phyloP scores from a whole-genome alignment of 768 basidiomycete genomes.

The Leccinellum rugosiceps region DNA sequence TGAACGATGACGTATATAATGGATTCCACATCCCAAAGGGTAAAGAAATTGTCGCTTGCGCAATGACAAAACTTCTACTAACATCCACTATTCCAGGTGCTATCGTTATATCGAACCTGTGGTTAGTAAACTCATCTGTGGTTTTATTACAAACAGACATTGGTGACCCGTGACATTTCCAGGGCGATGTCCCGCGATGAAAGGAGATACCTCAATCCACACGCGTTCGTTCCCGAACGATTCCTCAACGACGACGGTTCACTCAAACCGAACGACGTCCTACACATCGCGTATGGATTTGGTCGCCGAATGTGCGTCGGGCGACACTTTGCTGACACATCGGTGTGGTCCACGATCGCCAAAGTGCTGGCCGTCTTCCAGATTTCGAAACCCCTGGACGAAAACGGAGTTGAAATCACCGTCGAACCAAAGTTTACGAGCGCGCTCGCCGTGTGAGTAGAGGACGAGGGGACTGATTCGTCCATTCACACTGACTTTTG shows the following conservation, averaged over 20 bases:
- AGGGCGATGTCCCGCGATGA: conserved; percentile 18
- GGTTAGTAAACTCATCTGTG: neutral
- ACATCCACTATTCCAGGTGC: neutral
- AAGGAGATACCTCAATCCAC: conserved; percentile 33
- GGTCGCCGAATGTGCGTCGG: conserved; percentile 27
- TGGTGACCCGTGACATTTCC: neutral
- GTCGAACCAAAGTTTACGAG: conserved; percentile 12
- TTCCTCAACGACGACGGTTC: conserved; percentile 32
- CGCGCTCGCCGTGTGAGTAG: conserved; percentile 13
- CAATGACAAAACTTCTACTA: neutral
- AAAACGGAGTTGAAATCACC: conserved; percentile 9
- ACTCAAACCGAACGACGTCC: conserved; percentile 9
- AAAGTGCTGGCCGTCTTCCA: conserved; percentile 10
- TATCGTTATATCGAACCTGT: conserved; percentile 5
- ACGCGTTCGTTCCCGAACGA: conserved; percentile 37
- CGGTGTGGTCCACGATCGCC: conserved; percentile 15
- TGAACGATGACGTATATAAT: conserved; percentile 40
- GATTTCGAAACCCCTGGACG: conserved; percentile 1
- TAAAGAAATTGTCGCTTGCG: neutral
- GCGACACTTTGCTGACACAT: conserved; percentile 20
- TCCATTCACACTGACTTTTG: neutral
- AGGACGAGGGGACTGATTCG: neutral
- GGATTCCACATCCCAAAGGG: conserved; percentile 48
- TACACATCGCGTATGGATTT: conserved; percentile 20
- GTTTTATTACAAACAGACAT: rapidly evolving